Evolutionary conservation across 352 stramenopile genomes (phyloP), one percentile per base, ranked within the genome.

Genomic region (Phytophthora capsici): DNA sequence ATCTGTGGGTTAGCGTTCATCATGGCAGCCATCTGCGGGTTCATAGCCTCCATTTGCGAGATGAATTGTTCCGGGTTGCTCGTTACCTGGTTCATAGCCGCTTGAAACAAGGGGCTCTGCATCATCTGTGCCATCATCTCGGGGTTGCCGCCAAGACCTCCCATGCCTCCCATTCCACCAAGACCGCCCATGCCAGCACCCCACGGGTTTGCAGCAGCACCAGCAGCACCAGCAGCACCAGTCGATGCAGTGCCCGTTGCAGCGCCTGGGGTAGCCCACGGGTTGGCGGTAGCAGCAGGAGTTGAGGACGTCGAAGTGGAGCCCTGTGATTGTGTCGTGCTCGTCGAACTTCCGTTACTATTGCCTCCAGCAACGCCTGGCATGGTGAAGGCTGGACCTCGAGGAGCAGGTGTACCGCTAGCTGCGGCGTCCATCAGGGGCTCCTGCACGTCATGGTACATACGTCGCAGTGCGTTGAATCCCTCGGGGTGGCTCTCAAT

Each of bases 401-500:
- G 69, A 32, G 86, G 56, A 19, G 77, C 71, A 34, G 73, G 67
- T 3, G 65, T 59, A 3, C 84, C 84, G 38, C 78, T 88, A 3
- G 81, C 61, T 7, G 88, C 80, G 26, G 95, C 95, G 40, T 99
- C 94, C 82, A 99, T 93, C 46, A 99, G 88, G 3, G 96, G 96
- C 66, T 98, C 96, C 65, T 99, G 95, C 12, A 98, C 95, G 46
- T 97, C 90, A 30, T 94, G 85, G 66, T 97, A 98, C 88, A 98
- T 97, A 41, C 92, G 84, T 19, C 91, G 86, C n/a, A 99, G 74
- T 1, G 97, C 97, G 69, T 97, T 98, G 71, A 99, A 99, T 30
- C 97, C 97, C 40, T 98, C 97, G 0, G 97, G 97, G 47, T 99
- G 94, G 64, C 96, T 99, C 76, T 99, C 95, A 57, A 99, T 96